Evolutionary conservation across 1,139 yeast species (phyloP), one percentile per base, ranked within the genome.

Genomic region (Taiozyma sp.): DNA sequence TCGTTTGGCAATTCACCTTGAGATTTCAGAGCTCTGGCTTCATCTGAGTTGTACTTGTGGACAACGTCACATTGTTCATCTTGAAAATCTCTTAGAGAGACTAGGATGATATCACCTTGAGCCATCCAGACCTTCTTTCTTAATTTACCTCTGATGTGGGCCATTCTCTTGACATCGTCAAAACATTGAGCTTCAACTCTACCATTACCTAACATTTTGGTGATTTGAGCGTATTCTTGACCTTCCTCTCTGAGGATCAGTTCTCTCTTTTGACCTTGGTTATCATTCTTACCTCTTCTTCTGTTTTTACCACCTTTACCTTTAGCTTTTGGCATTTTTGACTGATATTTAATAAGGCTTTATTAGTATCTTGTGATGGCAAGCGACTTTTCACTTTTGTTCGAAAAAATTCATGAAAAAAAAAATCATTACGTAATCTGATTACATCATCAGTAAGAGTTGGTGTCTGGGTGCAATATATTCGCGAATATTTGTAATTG

Each of bases 121-220:
- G 90, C 88, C 90, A 95, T 92, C 99, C 99, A 95, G 57, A 92
- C 98, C 83, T 93, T 93, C 85, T 95, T 95, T 81, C 99, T 88
- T 76, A 95, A 82, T 72, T 95, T 95, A 63, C 99, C 99, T 79
- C 99, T 88, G 67, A 95, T 95, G 70, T 93, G 99, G 22, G 96
- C 98, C 82, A 90, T 81, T 77, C 99, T 85, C 70, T 85, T 90
- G 62, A 79, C 77, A 59, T 96, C 97, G 68, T 95, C 99, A 67
- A 93, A 95, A 74, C 99, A 95, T 51, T 83, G 72, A 52, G 96
- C 97, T 71, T 92, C 97, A 51, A 95, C 84, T 73, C 99, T 84
- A 62, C 99, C 99, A 69, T 92, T 92, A 70, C 99, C 99, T 65
- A 95, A 82, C 97, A 95, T 92, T 74, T 92, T 93, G 70, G 95